Conservation (phyloP, 495 filamentous ascomycete genomes). For the Neurospora sp. region DNA sequence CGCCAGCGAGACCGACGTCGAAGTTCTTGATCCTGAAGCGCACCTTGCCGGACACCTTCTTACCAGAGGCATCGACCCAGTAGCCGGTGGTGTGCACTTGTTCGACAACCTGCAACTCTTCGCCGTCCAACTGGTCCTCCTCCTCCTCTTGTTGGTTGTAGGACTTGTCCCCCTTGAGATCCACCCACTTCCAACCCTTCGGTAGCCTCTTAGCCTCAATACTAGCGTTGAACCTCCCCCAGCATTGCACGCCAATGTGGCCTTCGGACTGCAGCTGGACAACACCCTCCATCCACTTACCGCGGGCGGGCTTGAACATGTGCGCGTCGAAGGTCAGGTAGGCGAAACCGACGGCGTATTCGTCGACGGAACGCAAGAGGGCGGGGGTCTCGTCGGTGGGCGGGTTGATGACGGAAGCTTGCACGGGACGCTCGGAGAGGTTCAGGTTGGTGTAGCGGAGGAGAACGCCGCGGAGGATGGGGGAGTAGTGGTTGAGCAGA, state of each 20-base stretch:
- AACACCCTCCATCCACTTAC: constrained; percentile 38
- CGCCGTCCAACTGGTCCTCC: constrained; percentile 18
- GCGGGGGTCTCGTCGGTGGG: constrained; percentile 30
- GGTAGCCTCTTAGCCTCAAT: constrained; percentile 38
- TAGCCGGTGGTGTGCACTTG: constrained; percentile 42
- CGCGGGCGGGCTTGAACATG: constrained; percentile 34
- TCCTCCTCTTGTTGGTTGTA: constrained; percentile 6
- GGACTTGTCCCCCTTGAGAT: constrained; percentile 21
- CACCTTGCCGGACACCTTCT: constrained; percentile 30
- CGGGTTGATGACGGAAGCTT: constrained; percentile 18
- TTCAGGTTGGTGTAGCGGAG: constrained; percentile 36
- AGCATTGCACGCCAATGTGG: constrained; percentile 40
- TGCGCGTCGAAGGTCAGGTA: constrained; percentile 38
- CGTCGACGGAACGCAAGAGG: constrained; percentile 29
- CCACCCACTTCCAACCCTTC: constrained; percentile 36
- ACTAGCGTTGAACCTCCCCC: constrained; percentile 40
- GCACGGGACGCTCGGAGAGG: constrained; percentile 31
- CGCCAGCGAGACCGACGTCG: constrained; percentile 38
- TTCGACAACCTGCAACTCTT: constrained; percentile 23
- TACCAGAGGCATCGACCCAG: constrained; percentile 31
- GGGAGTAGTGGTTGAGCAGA: constrained; percentile 36
- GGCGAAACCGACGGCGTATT: constrained; percentile 35
- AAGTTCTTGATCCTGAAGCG: constrained; percentile 41
- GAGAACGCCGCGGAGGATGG: constrained; percentile 33
- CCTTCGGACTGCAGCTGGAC: constrained; percentile 39